Evolutionary conservation across 2,329 filamentous ascomycete species (phyloP), one percentile per base, ranked within the genome.

Genomic region (Pleomassaria siparia): DNA sequence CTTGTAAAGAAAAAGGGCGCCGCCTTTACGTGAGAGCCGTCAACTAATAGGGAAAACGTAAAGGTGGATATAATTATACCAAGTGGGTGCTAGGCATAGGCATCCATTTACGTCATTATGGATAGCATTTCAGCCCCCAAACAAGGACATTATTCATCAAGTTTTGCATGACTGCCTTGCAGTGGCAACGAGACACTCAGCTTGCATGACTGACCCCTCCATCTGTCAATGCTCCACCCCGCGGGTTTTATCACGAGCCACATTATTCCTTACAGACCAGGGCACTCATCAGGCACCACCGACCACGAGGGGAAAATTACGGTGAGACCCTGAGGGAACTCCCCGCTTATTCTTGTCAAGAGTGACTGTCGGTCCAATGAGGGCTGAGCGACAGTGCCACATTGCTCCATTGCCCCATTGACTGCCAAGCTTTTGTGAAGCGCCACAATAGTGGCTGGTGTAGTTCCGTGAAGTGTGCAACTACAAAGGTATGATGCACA

Each of bases 131-230:
- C 22, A 35, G 28, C 40, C 40, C 36, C 40, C 43, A 30, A 45
- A 20, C 12, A 16, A 24, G 20, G 4, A 18, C 11, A 40, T 22
- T 24, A 22, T 21, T 37, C 43, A 20, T 16, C 33, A 20, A 25
- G 1, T 4, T 35, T 9, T 35, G 3, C 24, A 43, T 54, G 53
- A 56, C 46, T 54, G 53, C 55, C 55, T 54, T 43, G 25, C 30
- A 18, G 58, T 52, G 53, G 51, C 52, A 29, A 52, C 51, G 33
- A 29, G 18, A 39, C 29, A 25, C 43, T 52, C 49, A 60, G 55
- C 50, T 56, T 26, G 47, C 47, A 49, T 56, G 50, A 53, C 47
- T 56, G 50, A 53, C 47, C 43, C 33, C 39, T 46, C 42, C 41
- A 43, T 15, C 42, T 20, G 10, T 20, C 13, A 36, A n/a, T 18